These are phyloP conservation scores for Purpureocillium lavendulum DNA, from an alignment of 2,329 filamentous ascomycete species.

Conservation along the genomic window DNA sequence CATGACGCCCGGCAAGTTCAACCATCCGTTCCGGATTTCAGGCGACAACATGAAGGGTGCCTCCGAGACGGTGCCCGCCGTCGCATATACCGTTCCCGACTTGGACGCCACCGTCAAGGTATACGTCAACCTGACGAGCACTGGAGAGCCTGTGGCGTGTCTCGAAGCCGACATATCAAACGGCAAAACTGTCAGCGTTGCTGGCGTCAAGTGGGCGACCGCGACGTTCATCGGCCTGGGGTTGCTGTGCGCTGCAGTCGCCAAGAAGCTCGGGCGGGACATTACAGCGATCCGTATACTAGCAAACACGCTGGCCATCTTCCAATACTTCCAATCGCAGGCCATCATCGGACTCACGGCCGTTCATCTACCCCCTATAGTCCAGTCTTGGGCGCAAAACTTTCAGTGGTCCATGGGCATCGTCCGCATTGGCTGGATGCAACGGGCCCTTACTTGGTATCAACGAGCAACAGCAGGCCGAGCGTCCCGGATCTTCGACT, in stretches of 20 bases:
- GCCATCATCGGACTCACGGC: constrained; percentile 81
- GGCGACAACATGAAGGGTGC: constrained; percentile 43
- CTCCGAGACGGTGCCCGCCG: constrained; percentile 60
- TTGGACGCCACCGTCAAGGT: constrained; percentile 78
- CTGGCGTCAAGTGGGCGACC: constrained; percentile 80
- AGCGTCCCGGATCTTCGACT: constrained; percentile 70
- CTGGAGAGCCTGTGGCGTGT: constrained; percentile 62
- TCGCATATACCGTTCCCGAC: constrained; percentile 84
- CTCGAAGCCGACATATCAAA: constrained; percentile 83
- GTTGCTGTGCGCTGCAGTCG: constrained; percentile 74
- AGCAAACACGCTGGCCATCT: constrained; percentile 82
- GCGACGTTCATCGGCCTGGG: constrained; percentile 79
- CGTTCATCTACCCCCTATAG: constrained; percentile 74
- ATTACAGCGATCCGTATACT: constrained; percentile 92
- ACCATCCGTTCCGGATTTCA: constrained; percentile 59
- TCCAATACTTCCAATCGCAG: constrained; percentile 88
- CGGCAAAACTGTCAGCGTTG: constrained; percentile 80
- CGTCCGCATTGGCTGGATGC: constrained; percentile 74
- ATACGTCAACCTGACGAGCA: constrained; percentile 62
- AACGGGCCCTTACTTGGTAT: constrained; percentile 87
- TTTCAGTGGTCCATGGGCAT: constrained; percentile 98
- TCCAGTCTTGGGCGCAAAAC: constrained; percentile 88
- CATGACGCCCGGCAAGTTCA: constrained; percentile 77
- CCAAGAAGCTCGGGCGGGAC: constrained; percentile 65
- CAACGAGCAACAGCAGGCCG: constrained; percentile 84